Conservation (phyloP, 139 green algal genomes). For the Raphidocelis subcapitata region DNA sequence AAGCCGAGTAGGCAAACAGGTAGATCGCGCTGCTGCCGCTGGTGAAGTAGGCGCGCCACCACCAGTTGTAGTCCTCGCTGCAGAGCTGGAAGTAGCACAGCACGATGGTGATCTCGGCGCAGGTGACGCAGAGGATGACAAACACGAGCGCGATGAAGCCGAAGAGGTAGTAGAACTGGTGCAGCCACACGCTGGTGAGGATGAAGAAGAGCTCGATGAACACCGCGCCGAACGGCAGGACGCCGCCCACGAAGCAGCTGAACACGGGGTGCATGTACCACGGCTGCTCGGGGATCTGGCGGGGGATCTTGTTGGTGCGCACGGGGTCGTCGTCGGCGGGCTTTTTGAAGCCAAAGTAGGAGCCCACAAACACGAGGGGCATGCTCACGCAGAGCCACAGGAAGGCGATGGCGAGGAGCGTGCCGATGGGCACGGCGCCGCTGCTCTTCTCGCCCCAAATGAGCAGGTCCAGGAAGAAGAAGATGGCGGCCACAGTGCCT, state of each 20-base stretch:
- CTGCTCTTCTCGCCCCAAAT: conserved; percentile 92
- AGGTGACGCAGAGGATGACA: conserved; percentile 96
- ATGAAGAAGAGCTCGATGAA: conserved; percentile 99
- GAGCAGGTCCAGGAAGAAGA: conserved; percentile 93
- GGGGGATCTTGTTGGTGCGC: conserved; percentile 98
- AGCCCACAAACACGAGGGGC: conserved; percentile 93
- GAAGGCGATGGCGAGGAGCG: conserved; percentile 94
- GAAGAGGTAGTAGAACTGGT: conserved; percentile 94
- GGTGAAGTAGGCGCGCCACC: conserved; percentile 95
- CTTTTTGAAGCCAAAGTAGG: conserved; percentile 96
- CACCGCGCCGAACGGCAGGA: conserved; percentile 98
- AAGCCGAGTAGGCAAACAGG: conserved; percentile 94
- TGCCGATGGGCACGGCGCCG: conserved; percentile 95
- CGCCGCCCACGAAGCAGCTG: conserved; percentile 90
- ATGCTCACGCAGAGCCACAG: conserved; percentile 98
- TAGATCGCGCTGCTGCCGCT: conserved; percentile 87
- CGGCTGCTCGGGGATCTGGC: conserved; percentile 96
- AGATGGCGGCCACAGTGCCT: conserved; percentile 86
- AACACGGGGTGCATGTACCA: conserved; percentile 97
- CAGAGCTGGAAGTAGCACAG: conserved; percentile 97
- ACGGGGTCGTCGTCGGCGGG: conserved; percentile 86
- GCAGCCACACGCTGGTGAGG: conserved; percentile 97
- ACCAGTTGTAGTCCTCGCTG: conserved; percentile 94
- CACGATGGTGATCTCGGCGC: conserved; percentile 98
- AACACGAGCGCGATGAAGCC: conserved; percentile 98